A percentile compares a stretch with the other conserved stretches of the same genome.
phyloP scores from a whole-genome alignment of 768 basidiomycete species.

The Psilocybe tampanensis region DNA sequence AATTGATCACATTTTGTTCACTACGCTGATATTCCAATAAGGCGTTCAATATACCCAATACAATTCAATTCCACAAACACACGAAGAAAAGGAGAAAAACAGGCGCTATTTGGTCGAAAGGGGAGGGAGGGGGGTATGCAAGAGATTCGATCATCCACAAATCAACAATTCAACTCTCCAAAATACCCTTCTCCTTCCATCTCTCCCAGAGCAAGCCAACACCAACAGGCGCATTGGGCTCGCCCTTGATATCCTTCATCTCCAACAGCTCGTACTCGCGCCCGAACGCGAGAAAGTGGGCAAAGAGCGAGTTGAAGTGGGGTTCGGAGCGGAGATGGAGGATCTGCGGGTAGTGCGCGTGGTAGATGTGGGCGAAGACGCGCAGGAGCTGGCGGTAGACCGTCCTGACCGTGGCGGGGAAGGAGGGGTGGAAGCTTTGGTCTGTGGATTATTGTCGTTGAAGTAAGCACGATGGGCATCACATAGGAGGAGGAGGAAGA shows the following conservation, averaged over 20 bases:
- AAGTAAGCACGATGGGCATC: background rate
- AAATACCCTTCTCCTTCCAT: slow-evolving; percentile 85
- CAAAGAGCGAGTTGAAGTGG: slow-evolving; percentile 96
- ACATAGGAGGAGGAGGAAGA: background rate
- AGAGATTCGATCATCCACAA: background rate
- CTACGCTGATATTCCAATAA: background rate
- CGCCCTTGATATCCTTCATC: slow-evolving; percentile 82
- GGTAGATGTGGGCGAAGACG: slow-evolving; percentile 96
- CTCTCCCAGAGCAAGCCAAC: slow-evolving; percentile 83
- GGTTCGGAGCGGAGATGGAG: slow-evolving; percentile 93
- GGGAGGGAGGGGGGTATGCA: background rate
- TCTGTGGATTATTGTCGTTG: slow-evolving; percentile 38
- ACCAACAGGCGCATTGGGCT: slow-evolving; percentile 61
- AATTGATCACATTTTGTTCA: slow-evolving; percentile 1
- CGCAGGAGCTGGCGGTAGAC: slow-evolving; percentile 96
- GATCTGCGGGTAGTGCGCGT: slow-evolving; percentile 90
- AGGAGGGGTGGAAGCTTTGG: slow-evolving; percentile 83
- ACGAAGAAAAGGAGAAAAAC: background rate
- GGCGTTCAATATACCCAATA: too few relatives aligned
- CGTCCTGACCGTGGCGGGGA: slow-evolving; percentile 89
- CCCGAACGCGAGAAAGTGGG: slow-evolving; percentile 96
- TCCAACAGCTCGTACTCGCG: slow-evolving; percentile 91
- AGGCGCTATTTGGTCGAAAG: too few relatives aligned
- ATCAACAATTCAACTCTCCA: slow-evolving; percentile 42
- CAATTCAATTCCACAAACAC: background rate